Evolutionary conservation across 2,329 filamentous ascomycete species (phyloP).

Genomic region (Aspergillus ruber): DNA sequence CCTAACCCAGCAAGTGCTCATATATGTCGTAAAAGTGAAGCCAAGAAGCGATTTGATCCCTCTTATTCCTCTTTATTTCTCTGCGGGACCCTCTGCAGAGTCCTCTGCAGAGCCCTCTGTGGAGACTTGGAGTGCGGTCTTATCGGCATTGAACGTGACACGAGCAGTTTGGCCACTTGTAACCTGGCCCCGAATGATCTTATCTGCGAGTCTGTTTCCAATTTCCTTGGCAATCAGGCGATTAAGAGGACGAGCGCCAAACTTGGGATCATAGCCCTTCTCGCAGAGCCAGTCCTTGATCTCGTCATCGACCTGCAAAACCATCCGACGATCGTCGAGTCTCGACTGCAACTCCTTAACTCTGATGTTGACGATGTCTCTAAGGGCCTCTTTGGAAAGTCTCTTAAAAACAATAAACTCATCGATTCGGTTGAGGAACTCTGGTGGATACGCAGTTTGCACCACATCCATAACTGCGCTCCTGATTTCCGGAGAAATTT

Average conservation of each 20-base stretch:
- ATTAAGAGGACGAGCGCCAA: constrained; percentile 85
- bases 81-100: too few species aligned
- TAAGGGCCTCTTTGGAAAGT: constrained; percentile 67
- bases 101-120: constrained; percentile 9
- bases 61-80: too few species aligned
- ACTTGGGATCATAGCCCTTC: constrained; percentile 83
- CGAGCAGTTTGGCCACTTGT: constrained; percentile 67
- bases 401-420: constrained; percentile 96
- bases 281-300: constrained; percentile 84
- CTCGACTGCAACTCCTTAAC: constrained; percentile 75
- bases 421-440: constrained; percentile 94
- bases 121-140: constrained; percentile 51
- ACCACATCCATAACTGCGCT: constrained; percentile 85
- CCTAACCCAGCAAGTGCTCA: neutral
- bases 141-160: constrained; percentile 61
- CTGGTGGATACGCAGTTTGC: constrained; percentile 66
- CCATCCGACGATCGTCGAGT: constrained; percentile 79
- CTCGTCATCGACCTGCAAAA: constrained; percentile 61
- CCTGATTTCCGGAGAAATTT: constrained; percentile 67
- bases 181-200: constrained; percentile 81
- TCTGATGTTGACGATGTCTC: constrained; percentile 91
- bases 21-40: neutral
- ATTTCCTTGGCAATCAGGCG: constrained; percentile 85
- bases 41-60: too few species aligned
- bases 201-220: constrained; percentile 79